Base-by-base conservation (phyloP, 768 basidiomycete genomes). In the Clavulina sp. region DNA sequence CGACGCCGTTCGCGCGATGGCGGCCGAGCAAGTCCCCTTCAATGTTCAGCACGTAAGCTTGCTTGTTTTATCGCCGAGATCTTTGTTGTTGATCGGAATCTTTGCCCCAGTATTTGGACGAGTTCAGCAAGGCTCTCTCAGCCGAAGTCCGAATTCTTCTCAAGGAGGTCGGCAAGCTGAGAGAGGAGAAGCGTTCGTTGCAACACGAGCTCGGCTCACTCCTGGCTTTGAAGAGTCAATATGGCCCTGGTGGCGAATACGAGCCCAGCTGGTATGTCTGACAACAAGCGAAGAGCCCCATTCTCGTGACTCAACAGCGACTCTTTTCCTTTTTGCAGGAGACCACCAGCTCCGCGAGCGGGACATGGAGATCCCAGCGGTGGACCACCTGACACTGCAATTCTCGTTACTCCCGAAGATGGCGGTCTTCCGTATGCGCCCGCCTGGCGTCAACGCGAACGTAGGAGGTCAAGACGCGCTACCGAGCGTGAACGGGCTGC, bases 181-280 rank as follows among this genome's bases (percentile, higher is more conserved):
- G 83, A 3, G 81, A 86, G 64, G 81, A 88, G 59, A 73, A 79
- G 59, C 76, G 85, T 40, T 74, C 72, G 23, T 69, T 87, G 23
- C 81, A 86, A 68, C 76, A 81, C 58, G 83, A 87, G 69, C 71
- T 89, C 51, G 85, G 81, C 26, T 75, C 71, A 52, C 68, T 89
- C 24, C 63, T 88, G 54, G 69, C 71, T 57, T 70, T 81, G 70
- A 78, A 76, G 62, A 71, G 81, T 36, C 82, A 82, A 61, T 84
- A 85, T 57, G 80, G 79, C 4, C 78, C 84, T n/a, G 84, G 84
- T 52, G 86, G 86, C 48, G 80, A 85, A 62, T 89, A 82, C 60
- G 81, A 86, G 59, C 74, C 80, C 5, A 78, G 83, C n/a, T 88
- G 86, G 85, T 60, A 31, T 13, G 60, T 41, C 18, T 7, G 4